Percentiles rank a stretch among this genome's conserved stretches.
These are phyloP conservation scores for Nicotiana attenuata DNA, from an alignment of 257 asterid species.

Conservation along the genomic window DNA sequence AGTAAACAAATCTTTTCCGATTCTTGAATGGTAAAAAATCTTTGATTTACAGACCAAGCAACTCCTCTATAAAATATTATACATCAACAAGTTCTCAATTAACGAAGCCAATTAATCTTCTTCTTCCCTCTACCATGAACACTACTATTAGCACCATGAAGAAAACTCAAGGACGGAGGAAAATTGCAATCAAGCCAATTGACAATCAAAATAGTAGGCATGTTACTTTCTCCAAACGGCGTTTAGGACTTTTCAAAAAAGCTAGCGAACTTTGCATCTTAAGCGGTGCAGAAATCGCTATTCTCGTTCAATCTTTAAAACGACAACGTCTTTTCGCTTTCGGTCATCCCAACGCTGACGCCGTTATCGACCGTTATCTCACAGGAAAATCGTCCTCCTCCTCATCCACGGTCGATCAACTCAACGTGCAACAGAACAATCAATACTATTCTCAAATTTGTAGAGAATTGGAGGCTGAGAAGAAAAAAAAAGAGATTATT, in stretches of 20 bases:
- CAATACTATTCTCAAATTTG: conserved; percentile 19
- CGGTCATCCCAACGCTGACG: conserved; percentile 21
- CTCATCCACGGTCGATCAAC: neutral
- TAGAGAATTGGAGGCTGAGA: conserved; percentile 24
- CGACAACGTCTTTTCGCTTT: conserved; percentile 13
- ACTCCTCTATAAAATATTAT: neutral
- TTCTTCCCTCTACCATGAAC: neutral
- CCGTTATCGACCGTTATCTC: conserved; percentile 13
- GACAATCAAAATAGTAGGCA: conserved; percentile 17
- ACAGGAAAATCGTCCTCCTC: neutral
- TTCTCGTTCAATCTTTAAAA: conserved; percentile 33
- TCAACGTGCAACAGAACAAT: conserved; percentile 1
- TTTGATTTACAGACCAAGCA: neutral
- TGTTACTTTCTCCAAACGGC: conserved; percentile 32
- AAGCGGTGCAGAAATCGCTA: conserved; percentile 22
- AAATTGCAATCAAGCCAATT: conserved; percentile 31
- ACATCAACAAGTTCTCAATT: neutral
- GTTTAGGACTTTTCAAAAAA: conserved; percentile 30
- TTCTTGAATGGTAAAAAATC: neutral
- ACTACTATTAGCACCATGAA: neutral
- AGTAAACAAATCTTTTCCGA: neutral
- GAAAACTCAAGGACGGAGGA: conserved; percentile 28
- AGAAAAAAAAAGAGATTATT: neutral
- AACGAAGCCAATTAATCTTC: neutral
- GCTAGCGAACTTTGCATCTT: conserved; percentile 34